Conservation (phyloP, 2,329 filamentous ascomycete genomes). For the Onygena corvina region DNA sequence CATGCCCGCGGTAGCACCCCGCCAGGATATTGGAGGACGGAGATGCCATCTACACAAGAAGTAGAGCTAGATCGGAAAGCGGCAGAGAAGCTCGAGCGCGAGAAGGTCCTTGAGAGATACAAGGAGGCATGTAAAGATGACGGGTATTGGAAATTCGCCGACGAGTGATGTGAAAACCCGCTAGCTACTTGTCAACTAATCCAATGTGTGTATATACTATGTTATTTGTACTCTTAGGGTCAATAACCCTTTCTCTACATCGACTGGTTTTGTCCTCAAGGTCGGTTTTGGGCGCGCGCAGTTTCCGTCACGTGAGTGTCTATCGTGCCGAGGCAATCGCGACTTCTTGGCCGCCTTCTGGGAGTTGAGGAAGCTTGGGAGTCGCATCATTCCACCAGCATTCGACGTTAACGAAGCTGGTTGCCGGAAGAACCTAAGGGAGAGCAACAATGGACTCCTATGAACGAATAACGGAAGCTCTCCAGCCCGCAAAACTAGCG, state of each 20-base stretch:
- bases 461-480: constrained; percentile 21
- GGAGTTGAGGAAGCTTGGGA: not conserved
- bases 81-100: constrained; percentile 51
- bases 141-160: constrained; percentile 68
- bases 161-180: constrained; percentile 56
- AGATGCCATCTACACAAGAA: constrained; percentile 84
- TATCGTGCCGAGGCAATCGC: constrained; percentile 4
- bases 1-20: constrained; percentile 62
- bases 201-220: too few relatives aligned
- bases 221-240: too few relatives aligned
- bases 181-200: too few relatives aligned
- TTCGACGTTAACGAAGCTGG: not conserved
- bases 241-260: not conserved
- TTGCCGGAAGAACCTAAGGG: constrained; percentile 19
- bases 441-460: constrained; percentile 23
- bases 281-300: not conserved
- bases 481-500: constrained; percentile 32
- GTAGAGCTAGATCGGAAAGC: constrained; percentile 51
- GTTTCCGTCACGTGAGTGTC: not conserved
- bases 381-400: too few relatives aligned
- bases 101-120: constrained; percentile 59
- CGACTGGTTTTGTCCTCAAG: not conserved
- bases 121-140: constrained; percentile 66
- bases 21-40: constrained; percentile 79
- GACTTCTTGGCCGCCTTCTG: not conserved